These are phyloP conservation scores for Agrostemma githago DNA, from an alignment of 148 eudicot species.

Conservation along the genomic window DNA sequence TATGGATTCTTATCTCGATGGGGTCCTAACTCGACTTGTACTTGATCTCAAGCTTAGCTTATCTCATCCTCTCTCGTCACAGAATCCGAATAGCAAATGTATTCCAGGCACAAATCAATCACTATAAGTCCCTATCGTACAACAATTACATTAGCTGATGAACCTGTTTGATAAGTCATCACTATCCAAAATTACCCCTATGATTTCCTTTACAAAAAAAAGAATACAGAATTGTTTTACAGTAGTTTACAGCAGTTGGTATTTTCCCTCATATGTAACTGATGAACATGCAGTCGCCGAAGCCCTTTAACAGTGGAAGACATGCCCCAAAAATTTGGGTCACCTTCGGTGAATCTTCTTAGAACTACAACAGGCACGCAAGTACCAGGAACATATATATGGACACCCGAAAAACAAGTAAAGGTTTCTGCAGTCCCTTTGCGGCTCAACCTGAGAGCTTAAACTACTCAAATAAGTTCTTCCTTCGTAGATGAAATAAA, in stretches of 20 bases:
- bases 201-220: no score
- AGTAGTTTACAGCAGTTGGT: not conserved
- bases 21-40: no score
- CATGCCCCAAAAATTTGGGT: not conserved
- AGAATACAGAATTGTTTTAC: no score
- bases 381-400: constrained; percentile 32
- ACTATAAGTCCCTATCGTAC: not conserved
- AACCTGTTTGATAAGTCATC: no score
- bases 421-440: constrained; percentile 70
- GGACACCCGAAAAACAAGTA: constrained; percentile 69
- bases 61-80: no score
- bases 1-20: no score
- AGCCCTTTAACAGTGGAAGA: no score
- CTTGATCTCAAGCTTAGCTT: no score
- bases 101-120: not conserved
- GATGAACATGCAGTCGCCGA: not conserved
- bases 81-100: not conserved
- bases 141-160: not conserved
- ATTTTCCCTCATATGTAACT: not conserved
- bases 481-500: constrained; percentile 72
- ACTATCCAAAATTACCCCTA: no score
- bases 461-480: constrained; percentile 73
- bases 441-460: constrained; percentile 45
- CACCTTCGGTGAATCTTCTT: constrained; percentile 60
- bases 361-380: constrained; percentile 47